Evolutionary conservation across 2,329 filamentous ascomycete genomes (phyloP).

Genomic region (Penicillium sp.): DNA sequence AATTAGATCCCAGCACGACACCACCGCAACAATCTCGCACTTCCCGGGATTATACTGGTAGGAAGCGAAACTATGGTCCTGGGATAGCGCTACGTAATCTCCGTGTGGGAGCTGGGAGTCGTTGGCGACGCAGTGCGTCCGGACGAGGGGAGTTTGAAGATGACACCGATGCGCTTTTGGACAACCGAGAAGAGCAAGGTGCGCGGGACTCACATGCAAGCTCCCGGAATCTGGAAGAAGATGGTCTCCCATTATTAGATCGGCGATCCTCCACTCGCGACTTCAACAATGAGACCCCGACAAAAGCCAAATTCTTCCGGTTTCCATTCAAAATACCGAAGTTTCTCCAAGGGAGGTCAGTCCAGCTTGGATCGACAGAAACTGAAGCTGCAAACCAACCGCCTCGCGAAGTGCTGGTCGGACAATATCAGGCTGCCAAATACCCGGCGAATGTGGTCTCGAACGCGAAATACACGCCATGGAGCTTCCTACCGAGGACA

Average conservation of each 20-base stretch:
- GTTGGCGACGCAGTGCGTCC: constrained; percentile 40
- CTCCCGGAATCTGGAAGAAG: constrained; percentile 57
- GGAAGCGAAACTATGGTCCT: constrained; percentile 35
- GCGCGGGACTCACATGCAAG: constrained; percentile 63
- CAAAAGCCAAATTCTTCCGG: constrained; percentile 57
- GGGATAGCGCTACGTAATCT: constrained; percentile 52
- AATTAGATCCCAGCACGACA: constrained; percentile 44
- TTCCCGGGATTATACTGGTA: constrained; percentile 31
- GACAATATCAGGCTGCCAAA: constrained; percentile 68
- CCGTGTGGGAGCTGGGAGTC: constrained; percentile 50
- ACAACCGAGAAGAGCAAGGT: constrained; percentile 59
- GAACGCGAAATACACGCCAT: constrained; percentile 95
- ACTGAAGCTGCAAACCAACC: constrained; percentile 51
- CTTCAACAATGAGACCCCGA: constrained; percentile 40
- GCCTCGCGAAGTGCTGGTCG: constrained; percentile 74
- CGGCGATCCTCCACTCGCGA: constrained; percentile 40
- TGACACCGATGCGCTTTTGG: constrained; percentile 67
- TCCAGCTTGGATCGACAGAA: constrained; percentile 31
- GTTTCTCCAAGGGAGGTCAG: constrained; percentile 27
- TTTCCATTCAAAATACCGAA: constrained; percentile 64
- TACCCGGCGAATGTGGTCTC: constrained; percentile 92
- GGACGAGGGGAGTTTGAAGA: constrained; percentile 52
- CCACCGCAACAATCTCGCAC: constrained; percentile 21
- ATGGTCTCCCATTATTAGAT: constrained; percentile 72
- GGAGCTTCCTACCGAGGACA: constrained; percentile 90